Conservation (phyloP, 1,284 basidiomycete genomes). For the Ganoderma lingzhi region DNA sequence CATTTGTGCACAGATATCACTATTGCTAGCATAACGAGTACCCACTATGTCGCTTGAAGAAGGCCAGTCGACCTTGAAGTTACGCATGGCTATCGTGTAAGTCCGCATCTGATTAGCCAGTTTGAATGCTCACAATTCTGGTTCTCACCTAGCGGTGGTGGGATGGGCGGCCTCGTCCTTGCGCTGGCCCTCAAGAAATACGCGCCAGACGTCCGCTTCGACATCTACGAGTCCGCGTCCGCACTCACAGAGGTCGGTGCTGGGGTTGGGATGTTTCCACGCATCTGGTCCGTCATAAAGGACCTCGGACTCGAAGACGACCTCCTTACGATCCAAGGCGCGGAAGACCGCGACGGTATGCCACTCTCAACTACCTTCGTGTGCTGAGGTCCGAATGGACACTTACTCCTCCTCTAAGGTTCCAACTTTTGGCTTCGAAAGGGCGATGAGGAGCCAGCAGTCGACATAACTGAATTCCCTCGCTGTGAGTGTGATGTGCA, state of each 20-base stretch:
- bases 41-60: not conserved
- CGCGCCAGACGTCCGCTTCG: slow-evolving; percentile 46
- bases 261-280: slow-evolving; percentile 44
- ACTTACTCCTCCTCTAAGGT: not conserved
- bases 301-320: slow-evolving; percentile 37
- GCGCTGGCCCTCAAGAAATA: slow-evolving; percentile 45
- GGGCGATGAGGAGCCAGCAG: not conserved
- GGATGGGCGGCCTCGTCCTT: slow-evolving; percentile 47
- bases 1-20: too few relatives aligned
- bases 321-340: slow-evolving; percentile 16
- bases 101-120: not conserved
- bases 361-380: not conserved
- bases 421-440: not conserved
- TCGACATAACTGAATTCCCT: not conserved
- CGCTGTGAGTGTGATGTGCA: not conserved
- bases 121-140: not conserved
- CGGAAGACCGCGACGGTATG: not conserved
- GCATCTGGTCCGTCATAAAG: slow-evolving; percentile 34
- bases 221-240: slow-evolving; percentile 49
- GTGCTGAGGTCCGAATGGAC: not conserved
- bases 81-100: slow-evolving; percentile 9
- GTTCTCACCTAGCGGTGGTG: slow-evolving; percentile 43
- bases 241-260: slow-evolving; percentile 52
- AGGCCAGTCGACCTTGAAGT: not conserved
- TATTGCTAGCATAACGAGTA: not conserved